Base-by-base conservation (phyloP, 441 rosid species). In the Pelargonium cotyledonis region DNA sequence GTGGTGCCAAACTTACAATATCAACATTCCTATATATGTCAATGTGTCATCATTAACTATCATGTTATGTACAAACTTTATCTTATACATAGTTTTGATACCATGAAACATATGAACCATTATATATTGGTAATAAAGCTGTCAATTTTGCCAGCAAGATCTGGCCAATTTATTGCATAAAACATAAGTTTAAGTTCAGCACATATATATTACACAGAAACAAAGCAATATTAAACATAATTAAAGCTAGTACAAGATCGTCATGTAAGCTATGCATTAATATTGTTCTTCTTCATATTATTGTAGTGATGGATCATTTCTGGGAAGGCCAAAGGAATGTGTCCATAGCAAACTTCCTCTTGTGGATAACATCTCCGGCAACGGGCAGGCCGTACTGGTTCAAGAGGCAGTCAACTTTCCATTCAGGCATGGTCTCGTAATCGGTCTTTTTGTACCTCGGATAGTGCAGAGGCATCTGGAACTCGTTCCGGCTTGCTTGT, bases 391-490 rank as follows among this genome's bases (percentile, higher is more conserved):
- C 90, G 19, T 85, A 88, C 65, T 81, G 78, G 14, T 73, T 81
- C 26, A 86, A 76, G 76, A 88, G 70, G 67, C 87, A 78, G 38
- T 88, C 87, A 4, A 88, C 65, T 68, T 74, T 80, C 92, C 88
- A 83, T 75, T 83, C 90, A 0, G 86, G 88, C 88, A 88, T 83
- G 65, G 64, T 76, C 72, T 83, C 84, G 4, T 84, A 85, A 46
- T 87, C 89, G 0, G 68, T 61, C 69, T 69, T 70, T 49, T 53
- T 77, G 81, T 72, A 81, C 78, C 83, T 79, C 0, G 90, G 89
- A 41, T 83, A 85, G 71, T 84, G 88, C 60, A 88, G 73, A 1
- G 90, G 88, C 89, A 82, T 84, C 82, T 78, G 86, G 72, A 85
- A 85, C 63, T 57, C 58, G 76, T 6, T 68, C 68, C 41, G 26